Conservation (phyloP, 2,329 filamentous ascomycete species). For the Drechslerella stenobrocha region DNA sequence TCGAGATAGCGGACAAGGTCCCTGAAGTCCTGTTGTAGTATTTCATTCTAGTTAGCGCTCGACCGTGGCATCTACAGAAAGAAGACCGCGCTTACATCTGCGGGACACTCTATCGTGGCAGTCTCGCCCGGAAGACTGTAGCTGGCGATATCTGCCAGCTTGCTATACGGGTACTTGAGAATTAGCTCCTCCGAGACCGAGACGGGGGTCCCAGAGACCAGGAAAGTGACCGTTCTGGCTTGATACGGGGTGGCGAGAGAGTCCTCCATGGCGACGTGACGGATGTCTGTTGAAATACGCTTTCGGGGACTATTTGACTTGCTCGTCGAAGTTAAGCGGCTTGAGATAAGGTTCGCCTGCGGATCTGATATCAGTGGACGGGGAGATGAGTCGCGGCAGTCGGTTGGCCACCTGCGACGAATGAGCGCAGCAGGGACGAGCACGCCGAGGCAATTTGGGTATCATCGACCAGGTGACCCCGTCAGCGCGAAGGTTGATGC, state of each 20-base stretch:
- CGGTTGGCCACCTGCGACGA: background rate
- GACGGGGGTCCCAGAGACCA: conserved; percentile 46
- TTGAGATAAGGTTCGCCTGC: background rate
- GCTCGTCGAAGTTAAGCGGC: no score
- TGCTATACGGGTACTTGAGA: conserved; percentile 49
- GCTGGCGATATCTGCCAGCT: conserved; percentile 50
- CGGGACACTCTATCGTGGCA: conserved; percentile 46
- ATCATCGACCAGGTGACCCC: conserved; percentile 36
- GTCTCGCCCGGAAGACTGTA: conserved; percentile 49
- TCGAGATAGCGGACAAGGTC: conserved; percentile 25
- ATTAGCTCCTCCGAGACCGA: conserved; percentile 48
- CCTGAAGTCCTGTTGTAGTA: conserved; percentile 40
- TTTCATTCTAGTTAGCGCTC: no score
- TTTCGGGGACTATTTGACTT: conserved; percentile 7
- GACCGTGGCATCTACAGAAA: no score
- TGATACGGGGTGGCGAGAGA: conserved; percentile 28
- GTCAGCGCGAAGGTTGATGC: conserved; percentile 29
- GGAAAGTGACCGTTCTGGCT: conserved; percentile 42
- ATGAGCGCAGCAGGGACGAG: background rate
- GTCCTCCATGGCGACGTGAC: conserved; percentile 44
- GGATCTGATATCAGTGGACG: background rate
- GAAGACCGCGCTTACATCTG: conserved; percentile 30
- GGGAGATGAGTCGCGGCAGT: background rate
- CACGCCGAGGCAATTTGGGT: no score
- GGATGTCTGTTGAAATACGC: conserved; percentile 25